Conservation (phyloP, 2,329 filamentous ascomycete genomes). For the Talaromyces sp. region DNA sequence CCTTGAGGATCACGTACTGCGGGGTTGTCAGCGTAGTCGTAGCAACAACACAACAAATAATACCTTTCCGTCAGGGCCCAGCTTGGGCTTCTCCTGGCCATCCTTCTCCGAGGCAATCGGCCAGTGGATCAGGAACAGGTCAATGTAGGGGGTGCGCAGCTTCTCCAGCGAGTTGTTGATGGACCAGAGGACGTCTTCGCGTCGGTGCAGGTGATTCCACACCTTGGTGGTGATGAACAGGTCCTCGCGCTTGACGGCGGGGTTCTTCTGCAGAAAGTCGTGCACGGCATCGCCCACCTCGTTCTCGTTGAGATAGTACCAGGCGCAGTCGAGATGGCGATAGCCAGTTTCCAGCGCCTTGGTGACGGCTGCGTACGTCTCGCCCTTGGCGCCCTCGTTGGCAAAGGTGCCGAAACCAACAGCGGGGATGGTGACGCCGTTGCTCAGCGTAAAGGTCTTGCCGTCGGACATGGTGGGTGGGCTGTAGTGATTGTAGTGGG, state of each 20-base stretch:
- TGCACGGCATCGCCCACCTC: slow-evolving; percentile 49
- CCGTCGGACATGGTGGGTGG: slow-evolving; percentile 50
- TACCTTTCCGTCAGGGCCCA: slow-evolving; percentile 50
- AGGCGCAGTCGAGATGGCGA: slow-evolving; percentile 53
- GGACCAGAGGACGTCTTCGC: slow-evolving; percentile 44
- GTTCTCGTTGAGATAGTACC: slow-evolving; percentile 51
- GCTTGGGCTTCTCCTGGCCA: slow-evolving; percentile 41
- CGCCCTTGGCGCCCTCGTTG: slow-evolving; percentile 58
- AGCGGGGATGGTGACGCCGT: slow-evolving; percentile 57
- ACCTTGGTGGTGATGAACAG: slow-evolving; percentile 51
- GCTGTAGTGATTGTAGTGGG: background rate
- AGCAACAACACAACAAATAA: background rate
- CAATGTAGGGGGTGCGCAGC: slow-evolving; percentile 65
- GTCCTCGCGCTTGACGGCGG: slow-evolving; percentile 44
- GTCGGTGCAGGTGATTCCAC: slow-evolving; percentile 50
- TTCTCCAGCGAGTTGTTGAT: slow-evolving; percentile 59
- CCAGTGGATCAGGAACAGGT: slow-evolving; percentile 60
- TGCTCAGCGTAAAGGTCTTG: slow-evolving; percentile 49
- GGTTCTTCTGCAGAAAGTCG: slow-evolving; percentile 51
- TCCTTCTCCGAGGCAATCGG: slow-evolving; percentile 49
- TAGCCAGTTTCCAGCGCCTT: slow-evolving; percentile 50
- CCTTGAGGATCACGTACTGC: slow-evolving; percentile 58
- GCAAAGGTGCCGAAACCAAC: slow-evolving; percentile 63
- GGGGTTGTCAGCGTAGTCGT: background rate
- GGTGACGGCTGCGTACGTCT: slow-evolving; percentile 51